Evolutionary conservation across 805 yeast genomes (phyloP).

Genomic region (Lipomyces starkeyi): DNA sequence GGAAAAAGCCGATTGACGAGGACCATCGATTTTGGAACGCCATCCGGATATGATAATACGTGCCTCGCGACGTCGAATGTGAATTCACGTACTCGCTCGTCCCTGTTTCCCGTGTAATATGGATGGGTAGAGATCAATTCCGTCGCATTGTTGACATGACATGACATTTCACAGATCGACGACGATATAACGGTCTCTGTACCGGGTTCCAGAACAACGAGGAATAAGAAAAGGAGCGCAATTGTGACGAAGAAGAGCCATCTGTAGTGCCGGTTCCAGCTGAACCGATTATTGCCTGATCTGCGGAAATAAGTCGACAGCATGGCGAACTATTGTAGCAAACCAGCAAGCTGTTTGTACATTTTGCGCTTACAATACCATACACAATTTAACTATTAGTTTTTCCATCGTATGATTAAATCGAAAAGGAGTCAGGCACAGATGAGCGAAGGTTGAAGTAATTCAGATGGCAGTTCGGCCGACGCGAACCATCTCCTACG

Average conservation of each 20-base stretch:
- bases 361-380: neutral
- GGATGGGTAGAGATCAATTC: neutral
- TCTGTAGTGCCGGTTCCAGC: neutral
- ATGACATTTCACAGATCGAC: constrained; percentile 8
- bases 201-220: neutral
- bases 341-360: neutral
- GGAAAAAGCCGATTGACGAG: constrained; percentile 56
- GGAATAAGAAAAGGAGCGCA: neutral
- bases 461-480: too few species aligned
- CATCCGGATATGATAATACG: constrained; percentile 44
- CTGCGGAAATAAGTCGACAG: neutral
- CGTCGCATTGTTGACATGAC: constrained; percentile 19
- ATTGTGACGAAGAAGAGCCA: neutral
- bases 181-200: neutral
- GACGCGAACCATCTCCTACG: too few species aligned
- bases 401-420: neutral
- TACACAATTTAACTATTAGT: neutral
- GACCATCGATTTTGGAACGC: constrained; percentile 47
- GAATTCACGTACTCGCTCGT: constrained; percentile 13
- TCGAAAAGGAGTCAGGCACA: too few species aligned
- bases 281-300: neutral
- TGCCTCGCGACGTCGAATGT: constrained; percentile 18
- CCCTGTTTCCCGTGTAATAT: neutral
- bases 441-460: neutral
- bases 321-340: neutral